Conservation (phyloP, 768 basidiomycete species). For the Hygrocybe coccinea region DNA sequence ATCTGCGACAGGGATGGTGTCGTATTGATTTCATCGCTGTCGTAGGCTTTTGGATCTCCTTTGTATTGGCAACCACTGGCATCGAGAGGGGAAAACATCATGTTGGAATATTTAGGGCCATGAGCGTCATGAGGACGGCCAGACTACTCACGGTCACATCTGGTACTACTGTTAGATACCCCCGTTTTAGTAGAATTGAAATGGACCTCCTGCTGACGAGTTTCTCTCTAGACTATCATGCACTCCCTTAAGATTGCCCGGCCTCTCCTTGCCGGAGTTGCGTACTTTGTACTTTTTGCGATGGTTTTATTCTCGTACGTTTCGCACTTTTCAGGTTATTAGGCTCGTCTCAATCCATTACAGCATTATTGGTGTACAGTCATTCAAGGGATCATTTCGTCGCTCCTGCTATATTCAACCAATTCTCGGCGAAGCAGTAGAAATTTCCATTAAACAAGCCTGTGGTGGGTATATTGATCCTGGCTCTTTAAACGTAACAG, state of each 20-base stretch:
- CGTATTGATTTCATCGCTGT: constrained; percentile 87
- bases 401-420: constrained; percentile 57
- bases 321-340: constrained; percentile 1
- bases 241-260: constrained; percentile 86
- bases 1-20: constrained; percentile 89
- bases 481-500: constrained; percentile 43
- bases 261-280: constrained; percentile 83
- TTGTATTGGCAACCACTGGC: constrained; percentile 63
- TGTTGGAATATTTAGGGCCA: constrained; percentile 81
- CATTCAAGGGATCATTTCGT: constrained; percentile 81
- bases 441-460: constrained; percentile 45
- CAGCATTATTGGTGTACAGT: constrained; percentile 90
- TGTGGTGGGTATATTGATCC: constrained; percentile 84
- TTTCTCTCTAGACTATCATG: constrained; percentile 61
- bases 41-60: constrained; percentile 80
- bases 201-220: constrained; percentile 32
- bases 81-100: constrained; percentile 65
- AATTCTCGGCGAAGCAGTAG: constrained; percentile 46
- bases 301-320: constrained; percentile 82
- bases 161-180: constrained; percentile 76
- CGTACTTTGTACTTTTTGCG: constrained; percentile 89
- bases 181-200: constrained; percentile 2
- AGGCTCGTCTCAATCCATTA: neutral
- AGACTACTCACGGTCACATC: constrained; percentile 81
- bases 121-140: constrained; percentile 80